phyloP scores from a whole-genome alignment of 768 basidiomycete genomes.

The Tulasnella sp. region DNA sequence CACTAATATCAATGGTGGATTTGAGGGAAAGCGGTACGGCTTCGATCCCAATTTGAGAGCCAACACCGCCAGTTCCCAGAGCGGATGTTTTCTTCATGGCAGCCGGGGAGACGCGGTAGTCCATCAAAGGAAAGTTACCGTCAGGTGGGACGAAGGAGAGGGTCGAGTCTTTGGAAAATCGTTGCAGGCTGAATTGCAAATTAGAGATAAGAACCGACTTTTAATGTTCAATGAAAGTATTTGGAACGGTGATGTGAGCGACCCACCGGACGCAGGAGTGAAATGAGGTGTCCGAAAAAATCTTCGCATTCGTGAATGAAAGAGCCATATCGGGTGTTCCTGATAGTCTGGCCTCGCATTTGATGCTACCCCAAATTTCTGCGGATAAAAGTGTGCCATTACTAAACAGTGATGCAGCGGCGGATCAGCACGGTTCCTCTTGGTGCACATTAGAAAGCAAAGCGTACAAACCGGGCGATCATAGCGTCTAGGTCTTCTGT shows the following conservation, averaged over 20 bases:
- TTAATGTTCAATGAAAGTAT: not conserved
- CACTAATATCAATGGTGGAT: conserved; percentile 27
- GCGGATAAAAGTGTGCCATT: conserved; percentile 19
- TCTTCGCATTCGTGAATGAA: conserved; percentile 62
- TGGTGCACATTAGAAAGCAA: conserved; percentile 18
- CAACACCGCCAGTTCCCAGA: conserved; percentile 20
- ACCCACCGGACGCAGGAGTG: conserved; percentile 85
- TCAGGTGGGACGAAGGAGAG: conserved; percentile 92
- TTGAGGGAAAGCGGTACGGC: conserved; percentile 29
- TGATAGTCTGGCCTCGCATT: conserved; percentile 45
- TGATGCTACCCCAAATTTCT: conserved; percentile 20
- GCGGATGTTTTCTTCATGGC: conserved; percentile 33
- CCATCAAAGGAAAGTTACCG: conserved; percentile 71
- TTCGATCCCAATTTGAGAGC: conserved; percentile 21
- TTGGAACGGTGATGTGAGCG: not conserved
- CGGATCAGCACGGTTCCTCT: not conserved
- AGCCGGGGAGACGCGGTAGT: conserved; percentile 50
- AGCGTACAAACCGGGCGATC: conserved; percentile 52
- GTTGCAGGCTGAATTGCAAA: conserved; percentile 47
- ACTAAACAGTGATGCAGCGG: not conserved
- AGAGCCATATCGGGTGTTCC: conserved; percentile 84
- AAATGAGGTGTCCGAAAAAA: conserved; percentile 70
- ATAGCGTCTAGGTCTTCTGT: conserved; percentile 69
- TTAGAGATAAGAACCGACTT: too few relatives aligned
- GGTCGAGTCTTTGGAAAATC: conserved; percentile 55